Conservation (phyloP, 441 rosid genomes). For the Populus trichocarpa region DNA sequence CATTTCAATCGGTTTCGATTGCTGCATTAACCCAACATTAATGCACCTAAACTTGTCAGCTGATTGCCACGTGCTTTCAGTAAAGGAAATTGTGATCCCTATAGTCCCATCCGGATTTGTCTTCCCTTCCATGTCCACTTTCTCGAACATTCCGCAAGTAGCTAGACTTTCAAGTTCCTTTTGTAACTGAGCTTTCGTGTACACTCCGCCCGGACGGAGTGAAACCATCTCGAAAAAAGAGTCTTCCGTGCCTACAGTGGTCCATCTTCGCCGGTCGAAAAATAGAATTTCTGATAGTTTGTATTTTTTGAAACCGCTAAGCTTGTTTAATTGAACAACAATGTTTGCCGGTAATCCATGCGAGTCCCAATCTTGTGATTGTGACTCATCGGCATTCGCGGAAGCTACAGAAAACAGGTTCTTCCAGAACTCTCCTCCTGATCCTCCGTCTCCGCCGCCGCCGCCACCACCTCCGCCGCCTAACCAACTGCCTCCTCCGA, state of each 20-base stretch:
- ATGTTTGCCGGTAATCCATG: conserved; percentile 93
- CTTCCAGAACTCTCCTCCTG: conserved; percentile 53
- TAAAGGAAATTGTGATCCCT: conserved; percentile 59
- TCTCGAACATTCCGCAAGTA: conserved; percentile 97
- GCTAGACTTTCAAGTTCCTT: conserved; percentile 88
- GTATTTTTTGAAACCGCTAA: conserved; percentile 78
- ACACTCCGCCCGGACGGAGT: conserved; percentile 73
- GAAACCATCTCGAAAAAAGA: conserved; percentile 97
- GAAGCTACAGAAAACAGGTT: conserved; percentile 38
- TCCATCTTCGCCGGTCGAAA: conserved; percentile 53
- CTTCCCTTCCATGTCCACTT: conserved; percentile 81
- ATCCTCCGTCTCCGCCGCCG: conserved; percentile 37
- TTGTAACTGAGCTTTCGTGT: conserved; percentile 73
- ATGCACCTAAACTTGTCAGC: conserved; percentile 85
- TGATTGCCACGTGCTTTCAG: conserved; percentile 89
- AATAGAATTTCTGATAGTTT: conserved; percentile 76
- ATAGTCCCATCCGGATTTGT: conserved; percentile 84
- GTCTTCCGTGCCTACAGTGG: conserved; percentile 77
- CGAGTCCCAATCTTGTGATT: conserved; percentile 74
- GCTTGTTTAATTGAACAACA: conserved; percentile 66
- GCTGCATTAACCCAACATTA: conserved; percentile 81
- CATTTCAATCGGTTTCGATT: conserved; percentile 83
- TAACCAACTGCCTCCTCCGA: conserved; percentile 17
- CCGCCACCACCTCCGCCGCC: conserved; percentile 38
- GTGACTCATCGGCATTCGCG: conserved; percentile 71